Evolutionary conservation across 345 rosid genomes (phyloP).

Genomic region (Eucalyptus camaldulensis): DNA sequence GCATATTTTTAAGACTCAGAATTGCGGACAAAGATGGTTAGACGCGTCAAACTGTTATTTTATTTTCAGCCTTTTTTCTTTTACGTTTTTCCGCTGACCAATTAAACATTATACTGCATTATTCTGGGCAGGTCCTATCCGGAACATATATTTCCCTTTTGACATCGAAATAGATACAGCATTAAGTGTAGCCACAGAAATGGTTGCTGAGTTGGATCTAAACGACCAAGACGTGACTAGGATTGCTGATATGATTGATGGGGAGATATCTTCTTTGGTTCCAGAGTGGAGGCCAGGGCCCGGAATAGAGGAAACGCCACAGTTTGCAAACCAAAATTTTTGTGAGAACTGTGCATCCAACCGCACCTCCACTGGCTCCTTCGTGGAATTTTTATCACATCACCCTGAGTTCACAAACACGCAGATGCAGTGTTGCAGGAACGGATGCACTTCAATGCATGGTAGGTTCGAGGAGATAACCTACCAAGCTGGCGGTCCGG

Average conservation of each 20-base stretch:
- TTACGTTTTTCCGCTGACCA: background rate
- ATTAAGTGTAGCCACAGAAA: conserved; percentile 83
- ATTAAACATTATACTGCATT: background rate
- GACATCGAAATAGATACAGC: conserved; percentile 72
- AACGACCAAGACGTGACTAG: conserved; percentile 65
- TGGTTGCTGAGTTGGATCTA: conserved; percentile 90
- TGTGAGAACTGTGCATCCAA: conserved; percentile 61
- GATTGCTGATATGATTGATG: conserved; percentile 85
- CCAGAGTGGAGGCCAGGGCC: conserved; percentile 73
- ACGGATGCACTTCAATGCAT: conserved; percentile 67
- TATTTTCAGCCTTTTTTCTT: background rate
- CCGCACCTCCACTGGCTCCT: conserved; percentile 60
- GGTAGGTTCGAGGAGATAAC: conserved; percentile 83
- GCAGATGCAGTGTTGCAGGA: conserved; percentile 30
- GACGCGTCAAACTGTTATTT: background rate
- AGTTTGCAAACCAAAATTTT: conserved; percentile 31
- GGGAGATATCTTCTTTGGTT: conserved; percentile 70
- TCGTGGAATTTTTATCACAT: conserved; percentile 31
- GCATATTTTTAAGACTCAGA: conserved; percentile 57
- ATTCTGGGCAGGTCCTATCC: conserved; percentile 40
- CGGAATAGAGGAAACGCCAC: conserved; percentile 55
- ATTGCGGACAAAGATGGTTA: conserved; percentile 81
- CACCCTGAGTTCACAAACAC: conserved; percentile 15
- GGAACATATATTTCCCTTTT: conserved; percentile 87
- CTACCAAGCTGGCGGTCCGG: conserved; percentile 33